Conservation (phyloP, 768 basidiomycete genomes). For the Rhodotorula diobovata region DNA sequence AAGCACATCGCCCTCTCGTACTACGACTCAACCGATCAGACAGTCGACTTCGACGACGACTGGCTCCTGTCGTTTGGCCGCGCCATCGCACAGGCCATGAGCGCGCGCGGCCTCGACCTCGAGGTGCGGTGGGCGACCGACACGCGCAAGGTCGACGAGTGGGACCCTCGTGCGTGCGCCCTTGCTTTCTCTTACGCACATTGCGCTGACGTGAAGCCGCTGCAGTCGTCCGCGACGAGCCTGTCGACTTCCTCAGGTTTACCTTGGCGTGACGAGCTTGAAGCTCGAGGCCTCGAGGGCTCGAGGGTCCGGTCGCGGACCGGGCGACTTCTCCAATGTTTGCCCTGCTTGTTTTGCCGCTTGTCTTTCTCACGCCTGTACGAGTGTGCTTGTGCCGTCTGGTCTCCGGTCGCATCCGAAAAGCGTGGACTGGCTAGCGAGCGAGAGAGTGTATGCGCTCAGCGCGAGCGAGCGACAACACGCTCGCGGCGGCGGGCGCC, state of each 20-base stretch:
- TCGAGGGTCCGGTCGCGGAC: too few species aligned
- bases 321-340: too few species aligned
- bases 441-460: not conserved
- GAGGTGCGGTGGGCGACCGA: not conserved
- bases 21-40: not conserved
- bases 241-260: not conserved
- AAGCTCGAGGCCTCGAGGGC: too few species aligned
- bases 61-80: not conserved
- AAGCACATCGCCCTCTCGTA: not conserved
- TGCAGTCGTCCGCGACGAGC: not conserved
- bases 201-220: not conserved
- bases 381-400: not conserved
- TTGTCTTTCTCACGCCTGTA: not conserved
- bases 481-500: not conserved
- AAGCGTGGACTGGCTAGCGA: too few species aligned
- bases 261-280: too few species aligned
- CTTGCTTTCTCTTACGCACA: not conserved
- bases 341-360: too few species aligned
- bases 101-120: not conserved
- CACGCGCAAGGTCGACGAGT: not conserved
- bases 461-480: too few species aligned
- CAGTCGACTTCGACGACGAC: not conserved
- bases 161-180: not conserved
- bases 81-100: not conserved
- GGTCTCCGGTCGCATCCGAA: too few species aligned